Evolutionary conservation across 2,329 filamentous ascomycete species (phyloP).

Genomic region (Alternaria brassicicola): DNA sequence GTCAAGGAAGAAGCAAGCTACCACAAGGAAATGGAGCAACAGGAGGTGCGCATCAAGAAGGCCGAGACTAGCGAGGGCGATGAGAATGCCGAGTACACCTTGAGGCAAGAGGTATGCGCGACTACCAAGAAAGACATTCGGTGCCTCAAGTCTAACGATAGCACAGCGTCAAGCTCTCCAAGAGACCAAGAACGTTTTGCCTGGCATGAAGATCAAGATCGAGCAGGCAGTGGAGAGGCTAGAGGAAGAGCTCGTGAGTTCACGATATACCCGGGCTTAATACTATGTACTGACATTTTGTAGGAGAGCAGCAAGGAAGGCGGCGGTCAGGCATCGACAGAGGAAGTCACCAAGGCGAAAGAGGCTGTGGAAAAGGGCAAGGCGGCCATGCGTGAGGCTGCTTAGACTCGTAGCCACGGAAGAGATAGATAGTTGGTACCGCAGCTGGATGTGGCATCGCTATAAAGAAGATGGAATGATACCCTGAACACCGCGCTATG

Average conservation of each 20-base stretch:
- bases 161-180: conserved; percentile 76
- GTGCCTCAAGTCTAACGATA: conserved; percentile 1
- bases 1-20: conserved; percentile 93
- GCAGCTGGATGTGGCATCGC: not conserved
- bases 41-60: conserved; percentile 73
- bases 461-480: conserved; percentile 13
- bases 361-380: conserved; percentile 50
- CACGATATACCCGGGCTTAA: conserved; percentile 16
- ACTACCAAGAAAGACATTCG: not conserved
- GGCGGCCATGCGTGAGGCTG: conserved; percentile 45
- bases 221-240: conserved; percentile 72
- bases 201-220: conserved; percentile 73
- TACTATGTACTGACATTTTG: conserved; percentile 7
- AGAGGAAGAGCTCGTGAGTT: conserved; percentile 74
- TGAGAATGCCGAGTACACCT: conserved; percentile 75
- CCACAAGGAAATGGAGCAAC: conserved; percentile 79
- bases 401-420: conserved; percentile 11
- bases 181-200: conserved; percentile 86
- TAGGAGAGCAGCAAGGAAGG: conserved; percentile 52
- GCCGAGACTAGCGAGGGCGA: conserved; percentile 68
- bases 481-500: conserved; percentile 45
- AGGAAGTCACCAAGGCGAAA: conserved; percentile 55
- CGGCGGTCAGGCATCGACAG: conserved; percentile 46
- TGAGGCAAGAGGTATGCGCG: conserved; percentile 80
- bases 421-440: not conserved